phyloP scores from a whole-genome alignment of 208 protist genomes.

The Trypanosoma avium region DNA sequence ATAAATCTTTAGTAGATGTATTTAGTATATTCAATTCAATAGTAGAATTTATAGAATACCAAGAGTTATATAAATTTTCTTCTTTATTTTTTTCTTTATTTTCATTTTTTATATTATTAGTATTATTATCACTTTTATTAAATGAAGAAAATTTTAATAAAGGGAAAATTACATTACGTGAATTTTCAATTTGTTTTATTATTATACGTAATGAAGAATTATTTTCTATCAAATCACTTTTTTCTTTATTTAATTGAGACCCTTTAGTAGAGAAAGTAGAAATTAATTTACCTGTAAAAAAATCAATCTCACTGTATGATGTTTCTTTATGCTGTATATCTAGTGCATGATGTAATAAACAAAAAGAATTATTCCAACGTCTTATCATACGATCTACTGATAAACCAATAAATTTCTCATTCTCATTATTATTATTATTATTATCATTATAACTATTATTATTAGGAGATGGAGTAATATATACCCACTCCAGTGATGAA shows the following conservation, averaged over 20 bases:
- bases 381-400: constrained; percentile 8
- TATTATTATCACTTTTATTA: background rate
- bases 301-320: constrained; percentile 39
- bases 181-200: constrained; percentile 1
- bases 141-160: background rate
- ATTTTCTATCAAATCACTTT: background rate
- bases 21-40: constrained; percentile 9
- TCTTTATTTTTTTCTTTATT: no score
- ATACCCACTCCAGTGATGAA: constrained; percentile 13
- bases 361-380: constrained; percentile 27
- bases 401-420: background rate
- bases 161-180: constrained; percentile 13
- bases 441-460: background rate
- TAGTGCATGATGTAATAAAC: constrained; percentile 29
- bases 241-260: background rate
- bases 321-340: constrained; percentile 35
- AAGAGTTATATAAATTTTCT: background rate
- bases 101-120: background rate
- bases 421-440: background rate
- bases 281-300: constrained; percentile 35
- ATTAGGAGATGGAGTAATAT: background rate
- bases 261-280: constrained; percentile 20
- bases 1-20: background rate
- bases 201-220: background rate
- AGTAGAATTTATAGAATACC: constrained; percentile 11